Conservation (phyloP, 768 basidiomycete species). For the Suillus placidus region DNA sequence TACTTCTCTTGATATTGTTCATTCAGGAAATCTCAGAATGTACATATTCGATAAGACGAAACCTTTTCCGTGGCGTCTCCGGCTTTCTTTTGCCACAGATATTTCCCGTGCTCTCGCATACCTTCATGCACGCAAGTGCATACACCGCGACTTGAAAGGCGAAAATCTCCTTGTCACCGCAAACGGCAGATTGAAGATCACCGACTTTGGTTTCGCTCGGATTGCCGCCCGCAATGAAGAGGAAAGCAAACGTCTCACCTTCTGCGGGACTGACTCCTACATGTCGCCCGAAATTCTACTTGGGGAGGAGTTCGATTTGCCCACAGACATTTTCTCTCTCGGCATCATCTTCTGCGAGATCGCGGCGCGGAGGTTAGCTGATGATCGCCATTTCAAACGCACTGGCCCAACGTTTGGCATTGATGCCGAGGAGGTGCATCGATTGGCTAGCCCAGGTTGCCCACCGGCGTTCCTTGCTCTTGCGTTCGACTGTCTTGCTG, state of each 20-base stretch:
- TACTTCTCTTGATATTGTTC: neutral
- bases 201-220: constrained; percentile 97
- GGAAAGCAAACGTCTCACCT: constrained; percentile 82
- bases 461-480: constrained; percentile 79
- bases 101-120: constrained; percentile 95
- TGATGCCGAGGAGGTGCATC: constrained; percentile 71
- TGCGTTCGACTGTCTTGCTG: constrained; percentile 73
- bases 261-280: constrained; percentile 90
- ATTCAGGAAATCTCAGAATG: constrained; percentile 70
- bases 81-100: constrained; percentile 94
- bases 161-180: constrained; percentile 95
- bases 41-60: constrained; percentile 87
- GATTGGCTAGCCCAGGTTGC: constrained; percentile 70
- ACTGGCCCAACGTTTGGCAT: constrained; percentile 78
- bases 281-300: constrained; percentile 97
- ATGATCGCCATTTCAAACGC: constrained; percentile 78
- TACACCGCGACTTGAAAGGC: constrained; percentile 92
- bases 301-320: constrained; percentile 89
- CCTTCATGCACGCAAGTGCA: constrained; percentile 90
- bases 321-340: constrained; percentile 93
- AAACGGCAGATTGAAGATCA: constrained; percentile 94
- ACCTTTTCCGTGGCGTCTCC: constrained; percentile 90
- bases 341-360: constrained; percentile 96
- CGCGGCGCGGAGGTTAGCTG: constrained; percentile 79
- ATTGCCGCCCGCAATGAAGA: constrained; percentile 93